Conservation (phyloP, 192 early-diverging fungal genomes). For the Coemansia sp. region DNA sequence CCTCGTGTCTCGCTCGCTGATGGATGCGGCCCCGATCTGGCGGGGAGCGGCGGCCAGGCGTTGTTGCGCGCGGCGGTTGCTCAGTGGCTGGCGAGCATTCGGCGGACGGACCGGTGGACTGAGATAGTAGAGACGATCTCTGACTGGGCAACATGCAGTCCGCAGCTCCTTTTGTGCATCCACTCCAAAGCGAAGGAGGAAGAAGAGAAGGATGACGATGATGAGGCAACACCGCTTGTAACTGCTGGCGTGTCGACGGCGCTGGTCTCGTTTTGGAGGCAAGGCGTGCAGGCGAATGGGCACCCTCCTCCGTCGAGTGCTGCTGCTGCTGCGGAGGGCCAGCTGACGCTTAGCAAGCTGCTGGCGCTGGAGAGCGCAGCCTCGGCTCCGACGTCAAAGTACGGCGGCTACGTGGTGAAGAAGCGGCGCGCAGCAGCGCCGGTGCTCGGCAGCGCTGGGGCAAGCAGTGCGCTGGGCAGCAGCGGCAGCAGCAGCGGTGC, state of each 20-base stretch:
- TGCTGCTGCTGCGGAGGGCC: not conserved
- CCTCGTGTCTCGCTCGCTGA: too few species aligned
- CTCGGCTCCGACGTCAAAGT: conserved; percentile 26
- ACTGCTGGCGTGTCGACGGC: not conserved
- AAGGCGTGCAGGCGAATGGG: not conserved
- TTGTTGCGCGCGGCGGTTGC: not conserved
- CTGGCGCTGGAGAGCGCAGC: conserved; percentile 24
- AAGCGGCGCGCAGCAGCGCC: conserved; percentile 22
- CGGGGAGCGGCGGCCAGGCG: too few species aligned
- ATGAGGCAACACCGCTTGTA: not conserved
- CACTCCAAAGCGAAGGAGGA: too few species aligned
- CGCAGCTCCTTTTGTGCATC: conserved; percentile 16
- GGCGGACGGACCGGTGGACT: conserved; percentile 18
- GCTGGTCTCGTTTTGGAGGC: conserved; percentile 11
- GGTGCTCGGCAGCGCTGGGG: not conserved
- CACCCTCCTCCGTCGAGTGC: not conserved
- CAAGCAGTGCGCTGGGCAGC: too few species aligned
- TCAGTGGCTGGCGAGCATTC: not conserved
- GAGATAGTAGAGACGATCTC: conserved; percentile 29
- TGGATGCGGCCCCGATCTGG: too few species aligned
- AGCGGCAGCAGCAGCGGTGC: not conserved
- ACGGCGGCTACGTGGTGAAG: conserved; percentile 52
- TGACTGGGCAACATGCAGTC: conserved; percentile 38
- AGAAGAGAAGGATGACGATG: not conserved
- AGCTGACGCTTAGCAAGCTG: conserved; percentile 22